A percentile compares a stretch with the other conserved stretches of the same genome.
Conservation (phyloP, 2,329 filamentous ascomycete genomes). For the Claviceps paspali region DNA sequence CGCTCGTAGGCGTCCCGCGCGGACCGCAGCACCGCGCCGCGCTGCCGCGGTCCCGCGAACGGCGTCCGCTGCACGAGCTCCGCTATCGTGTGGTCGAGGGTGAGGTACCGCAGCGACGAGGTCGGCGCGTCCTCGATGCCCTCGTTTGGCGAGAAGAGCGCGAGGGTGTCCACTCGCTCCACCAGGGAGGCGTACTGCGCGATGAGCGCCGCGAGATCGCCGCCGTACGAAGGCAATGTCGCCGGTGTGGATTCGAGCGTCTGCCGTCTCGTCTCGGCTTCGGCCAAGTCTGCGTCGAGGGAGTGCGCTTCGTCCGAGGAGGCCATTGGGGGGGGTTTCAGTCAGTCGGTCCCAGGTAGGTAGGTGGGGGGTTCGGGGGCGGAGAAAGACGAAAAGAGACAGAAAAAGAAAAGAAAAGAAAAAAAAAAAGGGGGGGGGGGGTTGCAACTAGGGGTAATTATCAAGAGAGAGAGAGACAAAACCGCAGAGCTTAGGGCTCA, state of each 20-base stretch:
- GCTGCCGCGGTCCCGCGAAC: constrained; percentile 33
- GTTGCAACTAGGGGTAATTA: no score
- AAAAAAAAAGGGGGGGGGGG: no score
- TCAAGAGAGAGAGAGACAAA: no score
- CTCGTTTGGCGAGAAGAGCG: constrained; percentile 86
- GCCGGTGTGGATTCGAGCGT: constrained; percentile 48
- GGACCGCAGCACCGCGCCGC: constrained; percentile 44
- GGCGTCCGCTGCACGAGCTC: constrained; percentile 61
- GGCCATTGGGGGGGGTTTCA: constrained; percentile 8
- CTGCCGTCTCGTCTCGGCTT: constrained; percentile 35
- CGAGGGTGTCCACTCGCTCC: constrained; percentile 50
- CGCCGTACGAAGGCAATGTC: constrained; percentile 49
- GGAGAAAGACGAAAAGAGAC: no score
- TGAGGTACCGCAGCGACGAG: constrained; percentile 70
- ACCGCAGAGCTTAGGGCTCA: no score
- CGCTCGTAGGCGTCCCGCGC: constrained; percentile 60
- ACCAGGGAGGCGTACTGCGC: constrained; percentile 59
- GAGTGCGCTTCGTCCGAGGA: constrained; percentile 30
- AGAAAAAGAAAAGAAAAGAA: no score
- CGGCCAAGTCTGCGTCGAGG: constrained; percentile 32
- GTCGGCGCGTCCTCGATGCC: constrained; percentile 74
- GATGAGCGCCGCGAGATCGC: constrained; percentile 52
- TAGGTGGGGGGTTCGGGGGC: no score
- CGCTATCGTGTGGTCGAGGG: constrained; percentile 62
- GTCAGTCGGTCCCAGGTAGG: no score